Evolutionary conservation across 306 rosid genomes (phyloP).

Genomic region (Gillenia trifoliata): DNA sequence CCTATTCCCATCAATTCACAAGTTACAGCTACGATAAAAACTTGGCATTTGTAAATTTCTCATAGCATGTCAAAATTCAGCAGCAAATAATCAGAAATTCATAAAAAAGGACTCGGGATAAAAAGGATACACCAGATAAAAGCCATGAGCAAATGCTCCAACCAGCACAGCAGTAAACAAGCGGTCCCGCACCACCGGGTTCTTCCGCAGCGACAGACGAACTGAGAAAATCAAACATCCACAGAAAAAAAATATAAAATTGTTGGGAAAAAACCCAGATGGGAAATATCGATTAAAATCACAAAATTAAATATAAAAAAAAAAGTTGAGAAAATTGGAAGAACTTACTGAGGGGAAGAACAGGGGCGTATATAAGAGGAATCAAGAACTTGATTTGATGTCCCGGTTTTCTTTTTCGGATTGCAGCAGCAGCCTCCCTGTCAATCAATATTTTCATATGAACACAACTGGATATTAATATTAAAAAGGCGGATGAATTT

Average conservation of each 20-base stretch:
- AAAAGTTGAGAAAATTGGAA: background rate
- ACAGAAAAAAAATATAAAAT: background rate
- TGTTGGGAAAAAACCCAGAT: background rate
- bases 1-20: background rate
- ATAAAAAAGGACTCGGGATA: too few species aligned
- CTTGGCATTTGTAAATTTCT: background rate
- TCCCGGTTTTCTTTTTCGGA: conserved; percentile 49
- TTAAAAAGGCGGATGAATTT: background rate
- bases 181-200: conserved; percentile 88
- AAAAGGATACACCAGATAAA: conserved; percentile 96
- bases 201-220: conserved; percentile 67
- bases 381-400: conserved; percentile 72
- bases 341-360: conserved; percentile 77
- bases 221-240: conserved; percentile 48
- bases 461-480: too few species aligned
- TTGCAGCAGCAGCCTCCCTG: conserved; percentile 57
- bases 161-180: conserved; percentile 68
- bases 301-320: background rate
- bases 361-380: conserved; percentile 92
- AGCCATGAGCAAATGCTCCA: conserved; percentile 85
- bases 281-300: background rate
- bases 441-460: background rate
- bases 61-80: too few species aligned
- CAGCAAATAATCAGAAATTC: too few species aligned
- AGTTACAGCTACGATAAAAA: background rate